Percentiles rank a stretch among this genome's conserved stretches.
These are phyloP conservation scores for Candida schatavii DNA, from an alignment of 805 yeast species.

Conservation along the genomic window DNA sequence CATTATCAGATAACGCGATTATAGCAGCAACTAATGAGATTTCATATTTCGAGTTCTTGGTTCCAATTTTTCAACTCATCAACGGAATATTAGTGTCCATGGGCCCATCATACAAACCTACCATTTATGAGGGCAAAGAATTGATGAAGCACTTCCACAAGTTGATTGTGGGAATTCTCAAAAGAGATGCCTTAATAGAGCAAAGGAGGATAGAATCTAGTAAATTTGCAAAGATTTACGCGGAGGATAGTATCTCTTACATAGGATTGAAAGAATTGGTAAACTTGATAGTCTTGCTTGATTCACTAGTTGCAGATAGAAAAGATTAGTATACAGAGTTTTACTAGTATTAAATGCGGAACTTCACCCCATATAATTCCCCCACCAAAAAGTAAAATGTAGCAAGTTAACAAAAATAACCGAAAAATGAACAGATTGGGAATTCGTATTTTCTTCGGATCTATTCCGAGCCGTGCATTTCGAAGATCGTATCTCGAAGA, in stretches of 20 bases:
- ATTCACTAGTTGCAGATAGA: constrained; percentile 35
- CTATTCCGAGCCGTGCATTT: too few species aligned
- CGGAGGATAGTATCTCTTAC: constrained; percentile 25
- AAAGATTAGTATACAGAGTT: not conserved
- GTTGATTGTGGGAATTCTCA: constrained; percentile 59
- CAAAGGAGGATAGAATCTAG: constrained; percentile 11
- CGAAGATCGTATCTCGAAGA: too few species aligned
- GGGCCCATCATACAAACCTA: constrained; percentile 70
- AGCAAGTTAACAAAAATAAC: too few species aligned
- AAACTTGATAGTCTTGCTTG: constrained; percentile 50
- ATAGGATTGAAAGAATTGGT: constrained; percentile 51
- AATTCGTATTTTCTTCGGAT: too few species aligned
- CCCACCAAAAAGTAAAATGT: too few species aligned
- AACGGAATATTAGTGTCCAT: constrained; percentile 65
- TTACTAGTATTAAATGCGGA: too few species aligned
- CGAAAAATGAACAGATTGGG: too few species aligned
- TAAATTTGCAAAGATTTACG: constrained; percentile 12
- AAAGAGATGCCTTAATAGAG: constrained; percentile 48
- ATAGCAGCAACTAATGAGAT: constrained; percentile 22
- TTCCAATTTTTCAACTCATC: constrained; percentile 73
- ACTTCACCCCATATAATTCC: too few species aligned
- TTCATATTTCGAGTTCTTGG: constrained; percentile 63
- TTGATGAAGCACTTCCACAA: constrained; percentile 52
- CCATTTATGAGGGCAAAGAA: constrained; percentile 50
- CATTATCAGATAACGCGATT: constrained; percentile 18